Evolutionary conservation across 805 yeast genomes (phyloP).

Genomic region (Sugiyamaella valdiviana): DNA sequence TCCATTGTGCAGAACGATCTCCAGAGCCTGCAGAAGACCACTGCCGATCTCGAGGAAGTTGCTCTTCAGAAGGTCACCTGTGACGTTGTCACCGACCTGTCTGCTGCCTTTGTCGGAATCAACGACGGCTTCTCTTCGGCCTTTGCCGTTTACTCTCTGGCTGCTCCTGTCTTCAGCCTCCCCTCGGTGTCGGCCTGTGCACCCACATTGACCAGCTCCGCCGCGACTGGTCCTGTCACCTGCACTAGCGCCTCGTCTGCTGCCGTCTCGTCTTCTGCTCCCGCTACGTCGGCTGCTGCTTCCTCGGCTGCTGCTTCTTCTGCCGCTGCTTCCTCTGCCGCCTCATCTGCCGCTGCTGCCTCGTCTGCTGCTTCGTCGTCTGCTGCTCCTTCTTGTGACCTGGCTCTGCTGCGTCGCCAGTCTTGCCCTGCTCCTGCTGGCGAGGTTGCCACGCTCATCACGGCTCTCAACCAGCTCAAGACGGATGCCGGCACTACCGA

Average conservation of each 20-base stretch:
- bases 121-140: conserved; percentile 7
- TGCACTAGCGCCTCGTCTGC: neutral
- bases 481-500: conserved; percentile 10
- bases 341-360: neutral
- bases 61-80: conserved; percentile 17
- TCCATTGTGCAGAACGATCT: conserved; percentile 23
- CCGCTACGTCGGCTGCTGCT: neutral
- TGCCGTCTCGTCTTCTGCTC: conserved; percentile 2
- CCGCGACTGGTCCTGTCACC: conserved; percentile 3
- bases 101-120: conserved; percentile 12
- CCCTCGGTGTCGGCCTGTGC: conserved; percentile 1
- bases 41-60: conserved; percentile 18
- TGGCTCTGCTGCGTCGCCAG: neutral
- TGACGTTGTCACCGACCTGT: conserved; percentile 11
- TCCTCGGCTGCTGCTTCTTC: neutral
- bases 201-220: neutral
- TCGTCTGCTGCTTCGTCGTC: neutral
- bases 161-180: neutral
- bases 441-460: neutral
- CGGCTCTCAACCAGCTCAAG: conserved; percentile 12
- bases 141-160: conserved; percentile 3
- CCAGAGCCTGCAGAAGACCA: conserved; percentile 15
- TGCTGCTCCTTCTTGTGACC: neutral
- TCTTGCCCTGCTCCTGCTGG: conserved; percentile 2
- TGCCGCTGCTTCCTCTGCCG: neutral